A percentile compares a stretch with the other conserved stretches of the same genome.
Conservation (phyloP, 495 filamentous ascomycete species). For the Hamigera avellanea region DNA sequence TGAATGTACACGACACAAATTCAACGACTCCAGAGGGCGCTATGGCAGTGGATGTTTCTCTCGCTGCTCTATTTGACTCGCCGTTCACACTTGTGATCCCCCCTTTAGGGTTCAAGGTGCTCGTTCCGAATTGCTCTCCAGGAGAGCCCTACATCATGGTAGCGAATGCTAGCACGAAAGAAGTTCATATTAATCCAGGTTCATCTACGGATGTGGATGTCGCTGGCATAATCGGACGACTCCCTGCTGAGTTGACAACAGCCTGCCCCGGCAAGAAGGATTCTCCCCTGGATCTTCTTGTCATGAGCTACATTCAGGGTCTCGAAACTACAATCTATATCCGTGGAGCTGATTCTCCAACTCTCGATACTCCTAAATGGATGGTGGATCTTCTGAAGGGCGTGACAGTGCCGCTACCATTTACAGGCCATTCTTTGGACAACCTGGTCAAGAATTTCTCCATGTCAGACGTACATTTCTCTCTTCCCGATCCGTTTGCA, state of each 20-base stretch:
- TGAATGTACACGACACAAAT: constrained; percentile 64
- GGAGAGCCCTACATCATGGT: constrained; percentile 55
- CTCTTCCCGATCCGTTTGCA: constrained; percentile 64
- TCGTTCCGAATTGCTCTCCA: constrained; percentile 64
- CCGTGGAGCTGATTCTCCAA: constrained; percentile 59
- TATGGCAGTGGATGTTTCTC: constrained; percentile 65
- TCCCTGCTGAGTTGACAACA: constrained; percentile 58
- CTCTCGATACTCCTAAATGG: constrained; percentile 61
- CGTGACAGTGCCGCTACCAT: constrained; percentile 72
- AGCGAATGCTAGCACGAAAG: constrained; percentile 59
- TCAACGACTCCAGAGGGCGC: constrained; percentile 37
- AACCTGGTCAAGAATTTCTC: constrained; percentile 78
- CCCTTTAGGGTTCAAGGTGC: constrained; percentile 66
- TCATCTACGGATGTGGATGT: constrained; percentile 55
- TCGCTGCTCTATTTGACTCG: constrained; percentile 58
- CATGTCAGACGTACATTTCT: constrained; percentile 71
- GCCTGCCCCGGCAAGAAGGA: constrained; percentile 60
- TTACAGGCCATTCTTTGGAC: constrained; percentile 69
- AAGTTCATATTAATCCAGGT: constrained; percentile 52
- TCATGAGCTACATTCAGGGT: constrained; percentile 73
- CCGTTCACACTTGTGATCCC: constrained; percentile 66
- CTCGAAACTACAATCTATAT: constrained; percentile 67
- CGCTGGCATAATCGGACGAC: constrained; percentile 50
- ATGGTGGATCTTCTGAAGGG: constrained; percentile 66
- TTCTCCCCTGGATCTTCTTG: constrained; percentile 77